Evolutionary conservation across 345 rosid species (phyloP).

Genomic region (Excoecaria cochinchinensis): DNA sequence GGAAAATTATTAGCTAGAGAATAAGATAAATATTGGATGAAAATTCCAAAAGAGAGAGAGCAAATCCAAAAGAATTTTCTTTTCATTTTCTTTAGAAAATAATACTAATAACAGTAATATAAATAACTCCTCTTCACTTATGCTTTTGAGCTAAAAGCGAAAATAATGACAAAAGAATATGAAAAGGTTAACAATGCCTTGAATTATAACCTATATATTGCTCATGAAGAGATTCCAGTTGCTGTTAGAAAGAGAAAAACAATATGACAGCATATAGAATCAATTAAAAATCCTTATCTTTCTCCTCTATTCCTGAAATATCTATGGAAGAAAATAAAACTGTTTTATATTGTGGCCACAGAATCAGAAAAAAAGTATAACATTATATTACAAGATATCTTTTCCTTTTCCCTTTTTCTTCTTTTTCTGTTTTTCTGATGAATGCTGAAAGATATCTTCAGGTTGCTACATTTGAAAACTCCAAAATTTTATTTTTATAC

Average conservation of each 20-base stretch:
- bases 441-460: neutral
- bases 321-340: neutral
- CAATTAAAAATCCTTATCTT: neutral
- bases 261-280: neutral
- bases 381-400: too few relatives aligned
- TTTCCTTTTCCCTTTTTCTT: too few relatives aligned
- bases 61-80: neutral
- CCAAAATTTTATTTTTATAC: neutral
- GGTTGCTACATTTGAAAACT: neutral
- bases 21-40: neutral
- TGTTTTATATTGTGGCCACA: neutral
- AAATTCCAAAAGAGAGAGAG: neutral
- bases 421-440: too few relatives aligned
- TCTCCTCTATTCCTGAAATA: neutral
- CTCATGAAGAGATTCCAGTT: neutral
- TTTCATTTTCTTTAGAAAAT: neutral
- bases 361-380: too few relatives aligned
- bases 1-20: neutral
- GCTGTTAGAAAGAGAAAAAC: neutral
- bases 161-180: neutral
- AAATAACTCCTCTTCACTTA: neutral
- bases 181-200: neutral
- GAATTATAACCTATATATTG: neutral
- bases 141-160: neutral
- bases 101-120: too few relatives aligned